Base-by-base conservation (phyloP, 805 yeast species). In the Pichia exigua region DNA sequence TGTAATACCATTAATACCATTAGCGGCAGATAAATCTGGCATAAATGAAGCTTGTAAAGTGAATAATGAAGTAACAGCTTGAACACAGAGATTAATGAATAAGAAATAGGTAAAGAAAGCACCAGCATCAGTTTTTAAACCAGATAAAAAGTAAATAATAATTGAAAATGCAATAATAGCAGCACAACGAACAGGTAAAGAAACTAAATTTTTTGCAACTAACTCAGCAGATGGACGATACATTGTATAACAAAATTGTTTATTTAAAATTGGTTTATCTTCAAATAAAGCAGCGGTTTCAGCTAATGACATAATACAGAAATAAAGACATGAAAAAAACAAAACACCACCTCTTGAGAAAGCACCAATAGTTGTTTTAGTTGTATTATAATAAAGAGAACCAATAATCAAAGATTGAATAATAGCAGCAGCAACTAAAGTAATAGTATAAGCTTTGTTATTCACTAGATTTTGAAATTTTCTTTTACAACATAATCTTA, bases 161-260 rank as follows among this genome's bases (percentile, higher is more conserved):
- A 78, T 53, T 0, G 79, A 74, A 55, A 81, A 70, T 46, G 75
- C 62, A 38, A 78, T 48, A 48, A 76, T 71, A 18, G 80, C 76
- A 66, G 77, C 58, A 44, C 78, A 66, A 59, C 81, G 80, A 42
- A 76, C 71, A 3, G 87, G 87, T 46, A 81, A 63, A 59, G 78
- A 81, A 44, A 82, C 74, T 32, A 82, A 61, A 56, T 78, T 75
- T 52, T 74, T 74, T 9, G 84, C 79, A 44, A 83, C 55, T 11
- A 83, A 77, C 65, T 82, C 87, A 26, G 86, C 85, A 24, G 87
- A 76, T 20, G 82, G 81, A 54, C 82, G 77, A 63, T 78, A 81
- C 68, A 83, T 69, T 17, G 83, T 78, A 58, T 79, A 82, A 28
- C 82, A 74, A 60, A 77, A 77, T 60, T 83, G 89, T 62, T 82